Base-by-base conservation (phyloP, 768 basidiomycete species). In the Pisolithus tinctorius region DNA sequence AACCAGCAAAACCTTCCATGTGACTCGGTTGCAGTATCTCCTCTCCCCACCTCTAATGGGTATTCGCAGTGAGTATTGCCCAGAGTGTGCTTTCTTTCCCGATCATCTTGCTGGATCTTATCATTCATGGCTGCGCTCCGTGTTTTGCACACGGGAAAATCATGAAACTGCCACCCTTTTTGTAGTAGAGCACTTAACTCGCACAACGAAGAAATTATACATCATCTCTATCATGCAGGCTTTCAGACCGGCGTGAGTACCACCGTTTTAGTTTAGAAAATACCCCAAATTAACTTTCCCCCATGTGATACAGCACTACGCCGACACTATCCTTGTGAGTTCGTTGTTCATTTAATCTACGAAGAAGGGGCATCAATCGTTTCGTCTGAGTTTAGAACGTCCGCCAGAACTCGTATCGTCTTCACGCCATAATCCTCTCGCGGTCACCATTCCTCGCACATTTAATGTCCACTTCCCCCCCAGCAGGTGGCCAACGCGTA, bases 391-490 rank as follows among this genome's bases (percentile, higher is more conserved):
- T 53, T 31, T 61, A 89, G 85, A 86, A 86, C 71, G 81, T 86
- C 51, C 80, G 83, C 63, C 81, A 84, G 74, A 80, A 80, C 67
- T 73, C 76, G 54, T 91, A 89, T 67, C 80, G 82, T 49, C 79
- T 91, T 34, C 88, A 93, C 71, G 81, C 85, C 56, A 86, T 94
- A 67, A 84, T 93, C 57, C 75, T 94, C 55, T 88, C 90, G 54
- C 84, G 86, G 48, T 93, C 91, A 30, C 91, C 93, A 36, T 88
- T 82, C 69, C 80, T 94, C 62, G 88, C 86, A 38, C 89, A 92
- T 66, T 75, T 91, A 58, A 89, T 95, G 84, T 86, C 84, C 50
- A 88, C 86, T 45, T 83, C 85, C 31, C 83, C 84, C 25, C 83
- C 82, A 67, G 71, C 74, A 36, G 75, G 75, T 53, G 83, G 78